Percentiles rank a stretch among this genome's conserved stretches.
These are phyloP conservation scores for Apophysomyces ossiformis DNA, from an alignment of 371 early-diverging fungal species.

Conservation along the genomic window DNA sequence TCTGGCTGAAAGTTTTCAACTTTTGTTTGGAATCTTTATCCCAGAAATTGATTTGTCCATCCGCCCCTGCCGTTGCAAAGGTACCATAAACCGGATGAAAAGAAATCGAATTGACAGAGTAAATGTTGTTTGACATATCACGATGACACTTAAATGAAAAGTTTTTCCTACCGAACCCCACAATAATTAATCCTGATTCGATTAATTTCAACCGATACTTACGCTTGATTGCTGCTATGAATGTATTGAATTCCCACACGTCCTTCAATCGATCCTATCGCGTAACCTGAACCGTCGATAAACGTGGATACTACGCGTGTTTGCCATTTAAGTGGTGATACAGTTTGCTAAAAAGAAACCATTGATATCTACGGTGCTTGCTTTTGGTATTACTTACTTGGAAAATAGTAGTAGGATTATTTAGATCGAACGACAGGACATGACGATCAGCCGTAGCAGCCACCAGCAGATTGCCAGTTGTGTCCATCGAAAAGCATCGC, in stretches of 20 bases:
- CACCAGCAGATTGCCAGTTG: slow-evolving; percentile 69
- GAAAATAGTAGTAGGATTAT: slow-evolving; percentile 71
- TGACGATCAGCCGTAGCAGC: slow-evolving; percentile 83
- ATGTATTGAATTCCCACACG: slow-evolving; percentile 92
- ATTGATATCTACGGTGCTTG: background rate
- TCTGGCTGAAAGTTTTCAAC: slow-evolving; percentile 70
- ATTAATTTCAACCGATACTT: slow-evolving; percentile 20
- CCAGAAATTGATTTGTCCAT: slow-evolving; percentile 94
- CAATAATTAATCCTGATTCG: too few species aligned
- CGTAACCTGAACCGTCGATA: slow-evolving; percentile 79
- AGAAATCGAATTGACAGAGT: slow-evolving; percentile 81
- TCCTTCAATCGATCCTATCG: slow-evolving; percentile 93
- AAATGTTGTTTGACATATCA: slow-evolving; percentile 72
- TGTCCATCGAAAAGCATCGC: slow-evolving; percentile 89
- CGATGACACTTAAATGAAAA: slow-evolving; percentile 98
- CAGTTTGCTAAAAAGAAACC: slow-evolving; percentile 43
- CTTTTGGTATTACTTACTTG: slow-evolving; percentile 36
- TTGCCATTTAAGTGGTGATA: slow-evolving; percentile 89
- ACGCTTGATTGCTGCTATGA: slow-evolving; percentile 79
- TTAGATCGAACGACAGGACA: slow-evolving; percentile 73
- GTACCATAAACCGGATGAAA: slow-evolving; percentile 91
- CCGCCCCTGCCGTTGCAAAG: slow-evolving; percentile 91
- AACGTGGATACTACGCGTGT: slow-evolving; percentile 84
- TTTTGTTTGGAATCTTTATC: slow-evolving; percentile 93
- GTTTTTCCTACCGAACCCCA: slow-evolving; percentile 53